Evolutionary conservation across 2,329 filamentous ascomycete genomes (phyloP), one percentile per base, ranked within the genome.

Genomic region (Nakataea oryzae): DNA sequence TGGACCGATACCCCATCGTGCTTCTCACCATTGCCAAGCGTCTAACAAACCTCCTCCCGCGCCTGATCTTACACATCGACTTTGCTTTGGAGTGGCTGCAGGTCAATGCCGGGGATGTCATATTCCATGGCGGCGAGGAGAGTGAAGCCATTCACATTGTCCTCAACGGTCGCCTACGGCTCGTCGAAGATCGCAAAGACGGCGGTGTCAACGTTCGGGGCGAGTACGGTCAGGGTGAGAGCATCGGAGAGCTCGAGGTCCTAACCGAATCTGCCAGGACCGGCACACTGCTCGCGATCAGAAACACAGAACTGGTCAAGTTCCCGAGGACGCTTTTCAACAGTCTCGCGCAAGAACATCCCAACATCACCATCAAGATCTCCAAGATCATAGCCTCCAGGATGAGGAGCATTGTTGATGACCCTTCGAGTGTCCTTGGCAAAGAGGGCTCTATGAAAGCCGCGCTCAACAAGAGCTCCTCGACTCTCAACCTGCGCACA

Each of bases 121-220:
- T 99, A 47, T 96, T 96, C 72, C 91, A 96, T 67, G 90, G 96
- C 73, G 87, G 87, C 2, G 93, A 99, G 67, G 95, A 97, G 67
- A 99, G 95, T 69, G 95, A 99, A 73, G 93, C 96, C 1, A 99
- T 99, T 54, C 99, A 97, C 69, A 93, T 99, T 64, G 95, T 99
- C 1, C 82, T 99, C 21, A 99, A 99, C 68, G 95, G 95, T 12
- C 89, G 95, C 21, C 76, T 99, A 24, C 84, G 96, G 62, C 84
- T 93, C 0, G 89, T 99, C 0, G 83, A 92, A 64, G 93, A 97
- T 68, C 86, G 86, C 17, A 86, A 89, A 58, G 88, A 90, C 65
- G 91, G 91, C 0, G 89, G 88, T 3, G 88, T 96, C 76, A 89
- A 87, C 57, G 92, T 96, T 14, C 84, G 91, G 60, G 93, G 91